Base-by-base conservation (phyloP, 148 eudicot species). In the Linanthus parryae region DNA sequence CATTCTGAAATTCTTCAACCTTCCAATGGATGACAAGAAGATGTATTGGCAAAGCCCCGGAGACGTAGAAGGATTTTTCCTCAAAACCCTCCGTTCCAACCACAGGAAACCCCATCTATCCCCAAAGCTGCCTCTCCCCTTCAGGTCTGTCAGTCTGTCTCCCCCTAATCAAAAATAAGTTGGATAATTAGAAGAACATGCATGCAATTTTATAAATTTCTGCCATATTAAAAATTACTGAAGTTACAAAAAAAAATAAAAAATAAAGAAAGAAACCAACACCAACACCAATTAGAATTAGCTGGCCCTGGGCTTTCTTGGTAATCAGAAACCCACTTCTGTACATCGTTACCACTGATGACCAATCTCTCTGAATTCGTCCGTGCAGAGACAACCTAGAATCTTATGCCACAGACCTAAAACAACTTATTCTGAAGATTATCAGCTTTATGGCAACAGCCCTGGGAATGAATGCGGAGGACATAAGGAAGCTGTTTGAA, bases 51-150 rank as follows among this genome's bases (percentile, higher is more conserved):
- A 68, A 33, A 59, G 36, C 10, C 6, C 59, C 12, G 50, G 30
- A 0, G 78, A 64, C 0, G 30, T 67, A 0, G 70, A 73, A 40
- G 78, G 78, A 7, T 73, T 65, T 64, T 31, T 71, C 17, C 31
- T 44, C 52, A 34, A 51, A n/a, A 0, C 44, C 61, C 8, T 56
- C 51, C 20, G 70, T 58, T 0, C 11, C 28, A 15, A 40, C 45
- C 40, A 21, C n/a, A 30, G 50, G 61, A 5, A 45, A 52, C 15
- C 59, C 67, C 19, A 49, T 37, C 75, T 71, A 64, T 45, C 39
- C 65, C 51, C 70, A 64, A 46, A 21, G 45, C 44, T 65, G 3
- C 70, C 66, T 15, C 53, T 49, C n/a, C 67, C 75, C 50, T 65
- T 49, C 70, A 65, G 70, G 66, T 68, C 48, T 44, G 25, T 20